Conservation (phyloP, 1,139 yeast species). For the Kurtzmaniella quercitrusa region DNA sequence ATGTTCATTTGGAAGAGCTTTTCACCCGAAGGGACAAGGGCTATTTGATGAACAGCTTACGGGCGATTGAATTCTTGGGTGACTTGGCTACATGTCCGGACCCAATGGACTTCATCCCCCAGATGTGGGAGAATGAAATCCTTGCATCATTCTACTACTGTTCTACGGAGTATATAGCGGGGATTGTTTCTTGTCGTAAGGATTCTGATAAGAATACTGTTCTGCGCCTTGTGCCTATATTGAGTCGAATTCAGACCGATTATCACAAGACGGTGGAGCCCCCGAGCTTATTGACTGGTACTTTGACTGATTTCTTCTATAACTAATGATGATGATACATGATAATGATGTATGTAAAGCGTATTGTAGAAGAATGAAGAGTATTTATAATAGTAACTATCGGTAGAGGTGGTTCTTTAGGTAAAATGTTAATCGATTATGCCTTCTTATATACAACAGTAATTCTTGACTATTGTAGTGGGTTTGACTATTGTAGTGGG, state of each 20-base stretch:
- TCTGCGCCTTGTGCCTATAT: slow-evolving; percentile 23
- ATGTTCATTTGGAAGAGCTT: slow-evolving; percentile 54
- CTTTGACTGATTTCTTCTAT: slow-evolving; percentile 33
- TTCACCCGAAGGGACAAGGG: slow-evolving; percentile 42
- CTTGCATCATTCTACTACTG: slow-evolving; percentile 60
- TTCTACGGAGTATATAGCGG: slow-evolving; percentile 63
- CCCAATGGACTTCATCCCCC: slow-evolving; percentile 44
- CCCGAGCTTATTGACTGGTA: slow-evolving; percentile 28
- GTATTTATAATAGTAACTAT: too few species aligned
- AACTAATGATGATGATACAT: slow-evolving; percentile 7
- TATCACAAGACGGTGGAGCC: slow-evolving; percentile 34
- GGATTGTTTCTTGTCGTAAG: slow-evolving; percentile 41
- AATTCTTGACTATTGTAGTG: too few species aligned
- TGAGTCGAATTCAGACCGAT: slow-evolving; percentile 27
- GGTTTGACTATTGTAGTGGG: too few species aligned
- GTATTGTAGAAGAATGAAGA: too few species aligned
- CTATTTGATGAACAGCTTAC: slow-evolving; percentile 51
- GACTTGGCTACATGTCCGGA: slow-evolving; percentile 60
- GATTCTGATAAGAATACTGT: slow-evolving; percentile 37
- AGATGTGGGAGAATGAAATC: slow-evolving; percentile 54
- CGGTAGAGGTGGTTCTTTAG: too few species aligned
- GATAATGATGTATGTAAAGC: background rate
- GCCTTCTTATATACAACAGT: too few species aligned
- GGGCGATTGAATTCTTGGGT: slow-evolving; percentile 65
- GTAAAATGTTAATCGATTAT: too few species aligned